phyloP scores from a whole-genome alignment of 768 basidiomycete genomes.

The Russula lepida region DNA sequence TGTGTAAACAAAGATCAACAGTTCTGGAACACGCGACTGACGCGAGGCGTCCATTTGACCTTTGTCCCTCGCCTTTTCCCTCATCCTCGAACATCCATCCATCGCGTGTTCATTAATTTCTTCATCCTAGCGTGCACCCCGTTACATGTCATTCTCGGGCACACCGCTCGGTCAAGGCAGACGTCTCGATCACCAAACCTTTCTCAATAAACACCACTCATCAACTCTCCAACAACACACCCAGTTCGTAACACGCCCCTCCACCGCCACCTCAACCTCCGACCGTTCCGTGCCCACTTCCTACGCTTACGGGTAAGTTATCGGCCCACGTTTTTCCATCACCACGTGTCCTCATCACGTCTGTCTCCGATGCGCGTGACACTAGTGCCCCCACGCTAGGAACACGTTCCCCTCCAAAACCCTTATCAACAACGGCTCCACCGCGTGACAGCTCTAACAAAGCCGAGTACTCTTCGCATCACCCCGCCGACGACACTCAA shows the following conservation, averaged over 20 bases:
- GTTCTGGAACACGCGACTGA: constrained; percentile 9
- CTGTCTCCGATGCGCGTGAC: constrained; percentile 6
- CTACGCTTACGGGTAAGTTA: constrained; percentile 61
- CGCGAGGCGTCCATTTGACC: neutral
- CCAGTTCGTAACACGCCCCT: constrained; percentile 25
- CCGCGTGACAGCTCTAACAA: constrained; percentile 27
- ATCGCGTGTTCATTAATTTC: constrained; percentile 8
- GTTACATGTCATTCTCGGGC: constrained; percentile 76
- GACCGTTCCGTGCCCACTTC: constrained; percentile 43
- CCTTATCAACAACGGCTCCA: constrained; percentile 34
- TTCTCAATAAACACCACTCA: constrained; percentile 49
- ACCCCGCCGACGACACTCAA: constrained; percentile 31
- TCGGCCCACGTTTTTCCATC: constrained; percentile 19
- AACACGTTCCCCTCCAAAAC: constrained; percentile 54
- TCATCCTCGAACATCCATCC: neutral
- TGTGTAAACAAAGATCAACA: constrained; percentile 6
- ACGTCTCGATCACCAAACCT: constrained; percentile 74
- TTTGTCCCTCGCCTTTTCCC: neutral
- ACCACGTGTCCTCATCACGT: constrained; percentile 20
- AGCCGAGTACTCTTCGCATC: constrained; percentile 32
- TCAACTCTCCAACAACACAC: constrained; percentile 29
- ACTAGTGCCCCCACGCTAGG: constrained; percentile 47
- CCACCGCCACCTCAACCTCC: constrained; percentile 23
- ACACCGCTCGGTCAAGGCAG: constrained; percentile 80
- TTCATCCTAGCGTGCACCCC: constrained; percentile 4